These are phyloP conservation scores for Lolium multiflorum DNA, from an alignment of 176 grass and related monocot species.

Conservation along the genomic window DNA sequence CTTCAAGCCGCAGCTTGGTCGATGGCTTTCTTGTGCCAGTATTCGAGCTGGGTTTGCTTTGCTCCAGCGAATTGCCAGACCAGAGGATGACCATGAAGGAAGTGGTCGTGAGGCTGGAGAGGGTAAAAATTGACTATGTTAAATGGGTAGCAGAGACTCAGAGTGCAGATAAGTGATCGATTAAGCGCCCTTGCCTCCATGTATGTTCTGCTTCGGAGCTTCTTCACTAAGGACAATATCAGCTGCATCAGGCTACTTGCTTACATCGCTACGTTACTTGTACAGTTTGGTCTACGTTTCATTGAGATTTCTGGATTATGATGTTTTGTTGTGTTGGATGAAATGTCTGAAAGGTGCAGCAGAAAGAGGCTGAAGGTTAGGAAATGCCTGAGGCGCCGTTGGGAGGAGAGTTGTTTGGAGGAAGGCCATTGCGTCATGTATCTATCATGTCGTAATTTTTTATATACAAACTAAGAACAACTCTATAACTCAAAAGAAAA, in stretches of 20 bases:
- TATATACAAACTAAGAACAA: too few relatives aligned
- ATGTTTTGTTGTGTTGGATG: not conserved
- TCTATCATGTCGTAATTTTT: too few relatives aligned
- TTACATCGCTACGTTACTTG: not conserved
- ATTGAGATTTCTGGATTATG: not conserved
- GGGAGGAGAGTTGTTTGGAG: too few relatives aligned
- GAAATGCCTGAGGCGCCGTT: not conserved
- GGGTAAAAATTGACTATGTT: not conserved
- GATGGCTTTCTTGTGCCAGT: not conserved
- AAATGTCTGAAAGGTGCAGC: not conserved
- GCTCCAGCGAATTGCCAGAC: not conserved
- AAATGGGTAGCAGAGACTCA: not conserved
- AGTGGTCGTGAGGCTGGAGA: not conserved
- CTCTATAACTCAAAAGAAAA: too few relatives aligned
- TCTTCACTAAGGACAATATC: not conserved
- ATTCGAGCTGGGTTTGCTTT: conserved; percentile 11
- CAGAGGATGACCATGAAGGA: conserved; percentile 8
- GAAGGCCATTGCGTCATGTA: too few relatives aligned
- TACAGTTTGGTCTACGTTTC: not conserved
- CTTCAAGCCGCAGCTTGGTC: not conserved
- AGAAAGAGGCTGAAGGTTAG: not conserved
- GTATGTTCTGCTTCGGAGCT: not conserved
- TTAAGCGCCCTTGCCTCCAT: not conserved
- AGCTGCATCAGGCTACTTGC: not conserved
- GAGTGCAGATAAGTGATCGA: not conserved